Conservation (phyloP, 176 grass and related monocot species). For the Raddia distichophylla region DNA sequence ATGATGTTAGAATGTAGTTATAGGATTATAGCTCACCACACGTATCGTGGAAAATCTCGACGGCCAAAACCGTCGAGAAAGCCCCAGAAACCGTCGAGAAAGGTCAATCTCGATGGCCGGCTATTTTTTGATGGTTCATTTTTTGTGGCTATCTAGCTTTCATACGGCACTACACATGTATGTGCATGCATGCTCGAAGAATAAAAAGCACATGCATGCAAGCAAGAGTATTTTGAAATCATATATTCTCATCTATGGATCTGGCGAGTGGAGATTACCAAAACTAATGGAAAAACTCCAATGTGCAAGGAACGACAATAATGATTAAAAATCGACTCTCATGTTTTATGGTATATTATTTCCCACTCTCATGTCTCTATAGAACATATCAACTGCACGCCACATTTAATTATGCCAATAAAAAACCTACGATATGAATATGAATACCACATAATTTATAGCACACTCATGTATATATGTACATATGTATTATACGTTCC, state of each 20-base stretch:
- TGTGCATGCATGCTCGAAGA: neutral
- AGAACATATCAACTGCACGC: no score
- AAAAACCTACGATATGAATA: no score
- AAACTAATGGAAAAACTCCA: neutral
- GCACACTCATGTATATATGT: no score
- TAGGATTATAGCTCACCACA: no score
- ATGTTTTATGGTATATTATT: neutral
- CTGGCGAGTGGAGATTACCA: neutral
- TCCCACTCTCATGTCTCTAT: neutral
- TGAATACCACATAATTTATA: no score
- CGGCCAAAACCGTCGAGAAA: no score
- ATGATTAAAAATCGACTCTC: neutral
- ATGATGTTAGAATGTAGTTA: no score
- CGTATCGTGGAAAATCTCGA: no score
- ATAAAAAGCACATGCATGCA: neutral
- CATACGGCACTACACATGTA: neutral
- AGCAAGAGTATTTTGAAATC: neutral
- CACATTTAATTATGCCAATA: no score
- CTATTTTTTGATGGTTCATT: neutral
- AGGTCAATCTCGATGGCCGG: no score
- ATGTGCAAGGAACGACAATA: neutral
- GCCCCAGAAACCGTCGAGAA: no score
- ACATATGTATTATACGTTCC: no score
- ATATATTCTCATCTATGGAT: neutral
- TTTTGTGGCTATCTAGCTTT: neutral